Percentiles rank a stretch among this genome's conserved stretches.
Conservation (phyloP, 169 alveolate species). For the Sarcocystis neurona region DNA sequence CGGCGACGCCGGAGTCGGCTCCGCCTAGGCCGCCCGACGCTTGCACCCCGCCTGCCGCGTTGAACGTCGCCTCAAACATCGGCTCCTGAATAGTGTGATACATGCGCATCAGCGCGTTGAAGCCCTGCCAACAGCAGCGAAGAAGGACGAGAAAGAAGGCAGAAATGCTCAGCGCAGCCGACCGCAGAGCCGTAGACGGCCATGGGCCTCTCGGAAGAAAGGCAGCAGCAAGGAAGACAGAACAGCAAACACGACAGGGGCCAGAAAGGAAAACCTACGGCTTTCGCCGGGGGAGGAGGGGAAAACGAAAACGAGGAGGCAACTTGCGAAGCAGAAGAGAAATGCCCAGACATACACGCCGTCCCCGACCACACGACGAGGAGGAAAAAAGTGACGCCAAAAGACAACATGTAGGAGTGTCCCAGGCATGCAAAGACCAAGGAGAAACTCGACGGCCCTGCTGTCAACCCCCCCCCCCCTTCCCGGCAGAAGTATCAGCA, state of each 20-base stretch:
- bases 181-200: neutral
- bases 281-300: no score
- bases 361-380: no score
- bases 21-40: neutral
- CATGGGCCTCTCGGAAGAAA: neutral
- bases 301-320: no score
- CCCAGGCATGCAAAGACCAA: no score
- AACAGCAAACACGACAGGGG: neutral
- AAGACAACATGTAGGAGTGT: no score
- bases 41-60: slow-evolving; percentile 26
- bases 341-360: no score
- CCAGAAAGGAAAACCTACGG: no score
- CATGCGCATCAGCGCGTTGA: slow-evolving; percentile 72
- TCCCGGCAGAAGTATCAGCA: no score
- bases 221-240: slow-evolving; percentile 3
- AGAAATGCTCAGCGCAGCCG: neutral
- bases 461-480: no score
- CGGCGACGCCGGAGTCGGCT: neutral
- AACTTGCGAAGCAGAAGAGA: no score
- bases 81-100: slow-evolving; percentile 76
- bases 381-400: no score
- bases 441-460: no score
- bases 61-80: slow-evolving; percentile 74
- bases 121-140: slow-evolving; percentile 64
- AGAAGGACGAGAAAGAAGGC: neutral